Evolutionary conservation across 192 early-diverging fungal genomes (phyloP), one percentile per base, ranked within the genome.

Genomic region (Coemansia sp.): DNA sequence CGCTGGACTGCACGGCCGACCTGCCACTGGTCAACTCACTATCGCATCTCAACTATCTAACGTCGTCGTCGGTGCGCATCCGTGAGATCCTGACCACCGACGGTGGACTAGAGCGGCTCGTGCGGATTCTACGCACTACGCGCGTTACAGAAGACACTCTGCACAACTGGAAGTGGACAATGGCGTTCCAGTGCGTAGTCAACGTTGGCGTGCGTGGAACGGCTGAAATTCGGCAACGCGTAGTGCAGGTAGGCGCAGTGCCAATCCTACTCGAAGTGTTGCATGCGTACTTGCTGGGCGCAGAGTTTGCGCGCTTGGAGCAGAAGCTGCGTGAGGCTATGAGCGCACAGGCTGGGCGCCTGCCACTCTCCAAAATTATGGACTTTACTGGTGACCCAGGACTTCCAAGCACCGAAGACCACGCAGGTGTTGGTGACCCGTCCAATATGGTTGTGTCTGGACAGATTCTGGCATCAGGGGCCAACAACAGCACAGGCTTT

Each of bases 1-100:
- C 93, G n/a, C 86, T 98, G n/a, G 89, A 92, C 70, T 91, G 89
- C 69, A 92, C 93, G 5, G 93, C 93, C 70, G 87, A 87, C 45
- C 79, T 93, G 64, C 88, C 94, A 29, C 86, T 98, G 56, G 87
- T 92, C 66, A 93, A 92, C 65, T 94, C 94, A 19, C 85, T 98
- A 10, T 89, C 88, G 32, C 90, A 96, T 73, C 86, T 98, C 52
- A 86, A 87, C 24, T 93, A 95, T 70, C 84, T 96, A 69, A 94
- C 93, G 0, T 85, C 87, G 43, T 88, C 90, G 25, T 89, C 89
- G 11, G 87, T 90, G 17, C 86, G 90, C 19, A 91, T 96, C 24
- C 88, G 92, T 45, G 85, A 87, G 38, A 87, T 92, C 43, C 84
- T 98, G 27, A 86, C 88, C 19, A 83, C 87, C 23, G 92, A 98